phyloP scores from a whole-genome alignment of 495 filamentous ascomycete genomes.

The Xylaria nigripes region DNA sequence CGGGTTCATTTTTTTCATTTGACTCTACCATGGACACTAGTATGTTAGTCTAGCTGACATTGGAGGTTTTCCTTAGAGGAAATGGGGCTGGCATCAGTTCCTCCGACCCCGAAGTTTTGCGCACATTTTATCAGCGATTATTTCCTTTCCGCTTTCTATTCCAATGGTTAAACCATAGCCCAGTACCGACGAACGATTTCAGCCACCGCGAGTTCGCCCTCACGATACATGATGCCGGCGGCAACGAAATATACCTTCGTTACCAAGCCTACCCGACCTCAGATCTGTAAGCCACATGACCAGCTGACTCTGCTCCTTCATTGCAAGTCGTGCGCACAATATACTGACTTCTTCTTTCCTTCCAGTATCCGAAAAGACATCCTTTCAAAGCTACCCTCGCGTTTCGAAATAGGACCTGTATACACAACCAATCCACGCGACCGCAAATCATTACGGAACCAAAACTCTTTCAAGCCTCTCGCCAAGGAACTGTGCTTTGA shows the following conservation, averaged over 20 bases:
- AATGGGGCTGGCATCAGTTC: slow-evolving; percentile 17
- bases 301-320: not conserved
- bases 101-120: slow-evolving; percentile 75
- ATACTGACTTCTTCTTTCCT: slow-evolving; percentile 4
- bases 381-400: slow-evolving; percentile 72
- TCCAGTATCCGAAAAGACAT: slow-evolving; percentile 82
- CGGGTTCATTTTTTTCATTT: not conserved
- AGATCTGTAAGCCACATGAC: slow-evolving; percentile 57
- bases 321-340: not conserved
- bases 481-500: slow-evolving; percentile 95
- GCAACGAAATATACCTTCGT: slow-evolving; percentile 72
- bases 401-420: slow-evolving; percentile 96
- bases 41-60: slow-evolving; percentile 3
- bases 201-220: slow-evolving; percentile 91
- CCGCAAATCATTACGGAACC: slow-evolving; percentile 76
- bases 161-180: slow-evolving; percentile 95
- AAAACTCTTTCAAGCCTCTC: slow-evolving; percentile 61
- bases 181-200: slow-evolving; percentile 78
- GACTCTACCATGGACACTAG: not conserved
- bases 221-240: slow-evolving; percentile 54
- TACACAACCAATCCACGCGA: slow-evolving; percentile 91
- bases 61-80: slow-evolving; percentile 8
- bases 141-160: slow-evolving; percentile 95
- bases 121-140: slow-evolving; percentile 87
- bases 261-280: slow-evolving; percentile 84